Evolutionary conservation across 164 flowering plant genomes (phyloP).

Genomic region (Magnolia kwangsiensis): DNA sequence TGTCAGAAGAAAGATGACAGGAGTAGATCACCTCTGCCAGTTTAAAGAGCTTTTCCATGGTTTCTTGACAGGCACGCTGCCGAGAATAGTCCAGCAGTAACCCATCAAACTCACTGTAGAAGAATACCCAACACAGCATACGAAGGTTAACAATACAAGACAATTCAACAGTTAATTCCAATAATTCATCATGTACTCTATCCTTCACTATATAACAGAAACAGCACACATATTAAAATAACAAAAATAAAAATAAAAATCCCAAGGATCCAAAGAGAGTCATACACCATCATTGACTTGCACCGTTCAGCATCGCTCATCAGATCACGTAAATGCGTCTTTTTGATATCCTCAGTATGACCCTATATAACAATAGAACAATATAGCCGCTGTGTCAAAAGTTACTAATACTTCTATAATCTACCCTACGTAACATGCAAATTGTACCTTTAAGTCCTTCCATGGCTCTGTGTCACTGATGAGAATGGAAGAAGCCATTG

Average conservation of each 20-base stretch:
- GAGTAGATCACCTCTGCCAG: constrained; percentile 62
- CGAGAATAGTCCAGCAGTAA: constrained; percentile 81
- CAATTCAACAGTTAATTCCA: neutral
- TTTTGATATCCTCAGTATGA: constrained; percentile 74
- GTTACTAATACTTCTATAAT: neutral
- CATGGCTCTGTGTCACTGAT: constrained; percentile 76
- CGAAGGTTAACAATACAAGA: neutral
- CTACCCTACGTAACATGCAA: neutral
- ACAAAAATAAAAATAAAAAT: neutral
- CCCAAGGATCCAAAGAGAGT: neutral
- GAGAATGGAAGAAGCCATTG: constrained; percentile 60
- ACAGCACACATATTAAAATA: neutral
- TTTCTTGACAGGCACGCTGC: constrained; percentile 60
- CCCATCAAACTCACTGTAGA: constrained; percentile 74
- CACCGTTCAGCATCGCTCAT: constrained; percentile 66
- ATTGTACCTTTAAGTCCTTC: constrained; percentile 76
- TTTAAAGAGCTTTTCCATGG: constrained; percentile 57
- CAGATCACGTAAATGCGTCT: constrained; percentile 81
- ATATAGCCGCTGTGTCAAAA: neutral
- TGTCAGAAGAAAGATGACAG: neutral
- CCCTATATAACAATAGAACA: constrained; percentile 32
- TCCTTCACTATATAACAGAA: neutral
- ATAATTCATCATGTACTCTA: neutral
- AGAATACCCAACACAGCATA: neutral
- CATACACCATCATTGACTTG: constrained; percentile 88